Evolutionary conservation across 768 basidiomycete species (phyloP), one percentile per base, ranked within the genome.

Genomic region (Udeniomyces megalosporus): DNA sequence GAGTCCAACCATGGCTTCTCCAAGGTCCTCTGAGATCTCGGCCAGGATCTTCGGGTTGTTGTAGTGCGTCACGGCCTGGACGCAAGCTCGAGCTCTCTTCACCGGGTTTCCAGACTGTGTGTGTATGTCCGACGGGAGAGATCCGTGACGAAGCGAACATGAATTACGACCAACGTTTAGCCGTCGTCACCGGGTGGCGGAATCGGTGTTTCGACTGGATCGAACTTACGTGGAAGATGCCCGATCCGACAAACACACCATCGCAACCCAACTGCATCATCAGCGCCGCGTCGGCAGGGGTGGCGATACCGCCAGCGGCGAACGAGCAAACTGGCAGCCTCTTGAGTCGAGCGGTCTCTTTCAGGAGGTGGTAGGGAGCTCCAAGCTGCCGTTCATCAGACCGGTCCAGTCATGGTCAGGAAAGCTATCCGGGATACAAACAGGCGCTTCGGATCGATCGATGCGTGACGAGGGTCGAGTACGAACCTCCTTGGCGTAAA

Each of bases 211-310:
- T n/a, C n/a, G n/a, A n/a, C n/a, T n/a, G n/a, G n/a, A n/a, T 10
- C 17, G n/a, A 42, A 77, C 83, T 52, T 67, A 85, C 89, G 74
- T 86, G 82, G 82, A 95, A 96, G 71, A 97, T 92, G 52, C 93
- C 93, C 22, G 91, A 95, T 44, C 93, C 93, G 64, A 99, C 93
- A 69, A 99, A 99, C 34, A 99, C 93, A 78, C 92, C 90, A 71
- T 93, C 93, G 73, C 89, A 90, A 38, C 93, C 90, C 38, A 97
- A 81, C 71, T 93, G 90, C 92, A 97, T 97, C 93, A 96, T 95
- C 66, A 96, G 74, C 3, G 95, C 95, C 17, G 93, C 93, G 74
- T 99, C 93, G 67, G 88, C 90, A 82, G 74, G 71, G 17, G 70
- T 72, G 4, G 70, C 60, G 58, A 65, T 80, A 58, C 91, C 91